Percentiles rank a stretch among this genome's conserved stretches.
Conservation (phyloP, 2,329 filamentous ascomycete genomes). For the Fusarium subtropicale region DNA sequence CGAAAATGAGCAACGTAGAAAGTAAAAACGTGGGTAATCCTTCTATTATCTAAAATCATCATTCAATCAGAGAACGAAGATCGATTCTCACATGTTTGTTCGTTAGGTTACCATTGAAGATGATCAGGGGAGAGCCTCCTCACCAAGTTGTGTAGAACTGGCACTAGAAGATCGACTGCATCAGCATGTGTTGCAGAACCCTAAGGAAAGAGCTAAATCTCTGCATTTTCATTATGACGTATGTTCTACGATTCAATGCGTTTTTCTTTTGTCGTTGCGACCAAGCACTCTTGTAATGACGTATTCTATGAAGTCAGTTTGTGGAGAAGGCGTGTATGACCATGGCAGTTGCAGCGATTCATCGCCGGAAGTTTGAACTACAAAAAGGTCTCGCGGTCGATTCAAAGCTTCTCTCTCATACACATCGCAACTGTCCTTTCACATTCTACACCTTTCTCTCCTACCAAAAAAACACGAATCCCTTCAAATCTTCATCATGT, state of each 20-base stretch:
- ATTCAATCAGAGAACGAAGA: not conserved
- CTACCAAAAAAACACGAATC: not conserved
- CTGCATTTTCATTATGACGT: slow-evolving; percentile 38
- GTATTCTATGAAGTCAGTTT: slow-evolving; percentile 47
- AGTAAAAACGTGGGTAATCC: not conserved
- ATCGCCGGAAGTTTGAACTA: slow-evolving; percentile 34
- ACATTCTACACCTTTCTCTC: not conserved
- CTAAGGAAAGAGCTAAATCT: slow-evolving; percentile 20
- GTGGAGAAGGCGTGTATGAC: slow-evolving; percentile 39
- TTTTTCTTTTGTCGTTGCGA: slow-evolving; percentile 17
- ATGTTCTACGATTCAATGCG: slow-evolving; percentile 25
- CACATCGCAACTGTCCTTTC: slow-evolving; percentile 11
- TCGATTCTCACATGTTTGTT: slow-evolving; percentile 1
- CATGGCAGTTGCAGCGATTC: slow-evolving; percentile 29
- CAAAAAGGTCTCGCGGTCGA: slow-evolving; percentile 30
- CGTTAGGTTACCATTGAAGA: not conserved
- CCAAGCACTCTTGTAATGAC: slow-evolving; percentile 43
- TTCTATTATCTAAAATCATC: not conserved
- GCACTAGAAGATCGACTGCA: slow-evolving; percentile 18
- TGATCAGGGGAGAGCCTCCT: slow-evolving; percentile 3
- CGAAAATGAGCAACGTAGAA: not conserved
- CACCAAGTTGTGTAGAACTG: slow-evolving; percentile 7
- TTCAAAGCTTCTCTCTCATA: not conserved
- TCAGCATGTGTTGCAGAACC: slow-evolving; percentile 14
- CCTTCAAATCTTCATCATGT: slow-evolving; percentile 46